Evolutionary conservation across 2,329 filamentous ascomycete genomes (phyloP).

Genomic region (Ophiocordyceps camponoti-saundersi): DNA sequence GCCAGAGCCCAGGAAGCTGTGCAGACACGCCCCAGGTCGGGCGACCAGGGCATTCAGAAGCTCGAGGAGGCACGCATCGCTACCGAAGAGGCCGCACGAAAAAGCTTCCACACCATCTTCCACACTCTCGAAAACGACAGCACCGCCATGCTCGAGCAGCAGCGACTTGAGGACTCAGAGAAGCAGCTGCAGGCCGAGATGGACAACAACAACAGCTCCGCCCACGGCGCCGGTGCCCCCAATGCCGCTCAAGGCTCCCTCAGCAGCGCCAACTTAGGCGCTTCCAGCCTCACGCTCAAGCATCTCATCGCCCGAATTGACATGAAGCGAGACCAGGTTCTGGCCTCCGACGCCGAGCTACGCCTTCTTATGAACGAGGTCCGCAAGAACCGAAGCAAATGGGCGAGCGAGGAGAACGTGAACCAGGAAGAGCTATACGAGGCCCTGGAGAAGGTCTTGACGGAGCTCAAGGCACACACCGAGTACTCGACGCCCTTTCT

Average conservation of each 20-base stretch:
- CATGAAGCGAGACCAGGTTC: conserved; percentile 75
- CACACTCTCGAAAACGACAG: conserved; percentile 91
- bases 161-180: conserved; percentile 90
- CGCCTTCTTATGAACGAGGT: conserved; percentile 92
- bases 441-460: conserved; percentile 88
- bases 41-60: conserved; percentile 82
- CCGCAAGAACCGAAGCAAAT: conserved; percentile 93
- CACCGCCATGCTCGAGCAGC: conserved; percentile 93
- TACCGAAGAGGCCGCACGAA: conserved; percentile 75
- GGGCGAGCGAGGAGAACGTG: conserved; percentile 94
- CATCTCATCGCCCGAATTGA: conserved; percentile 94
- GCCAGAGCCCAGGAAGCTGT: conserved; percentile 29
- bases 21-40: conserved; percentile 45
- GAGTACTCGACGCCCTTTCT: conserved; percentile 96
- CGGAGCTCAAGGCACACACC: conserved; percentile 90
- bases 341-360: conserved; percentile 82
- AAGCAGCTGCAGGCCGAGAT: conserved; percentile 93
- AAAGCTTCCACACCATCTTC: conserved; percentile 84
- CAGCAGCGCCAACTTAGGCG: conserved; percentile 85
- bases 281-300: conserved; percentile 89
- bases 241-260: conserved; percentile 68
- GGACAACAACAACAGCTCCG: conserved; percentile 46
- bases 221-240: conserved; percentile 29
- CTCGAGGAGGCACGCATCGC: conserved; percentile 83
- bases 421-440: conserved; percentile 97